Percentiles rank a stretch among this genome's conserved stretches.
These are phyloP conservation scores for Magnusiomyces suaveolens DNA, from an alignment of 1,139 yeast genomes.

Conservation along the genomic window DNA sequence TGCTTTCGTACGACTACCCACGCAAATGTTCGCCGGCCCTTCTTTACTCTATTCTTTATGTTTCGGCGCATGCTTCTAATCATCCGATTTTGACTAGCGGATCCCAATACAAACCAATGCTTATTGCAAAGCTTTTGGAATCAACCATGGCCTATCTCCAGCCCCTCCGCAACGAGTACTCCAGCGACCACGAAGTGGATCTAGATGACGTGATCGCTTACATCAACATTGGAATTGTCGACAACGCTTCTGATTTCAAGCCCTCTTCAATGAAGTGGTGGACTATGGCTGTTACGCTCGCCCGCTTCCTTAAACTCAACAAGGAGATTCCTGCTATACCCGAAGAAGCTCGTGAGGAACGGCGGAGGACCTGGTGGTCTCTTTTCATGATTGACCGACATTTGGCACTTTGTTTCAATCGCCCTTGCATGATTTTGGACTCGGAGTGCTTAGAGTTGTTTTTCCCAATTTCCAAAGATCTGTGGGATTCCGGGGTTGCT, in stretches of 20 bases:
- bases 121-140: conserved; percentile 25
- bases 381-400: conserved; percentile 36
- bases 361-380: conserved; percentile 39
- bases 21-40: conserved; percentile 31
- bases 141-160: conserved; percentile 24
- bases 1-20: conserved; percentile 19
- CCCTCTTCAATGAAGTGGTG: conserved; percentile 37
- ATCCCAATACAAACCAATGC: conserved; percentile 25
- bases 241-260: conserved; percentile 36
- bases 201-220: conserved; percentile 35
- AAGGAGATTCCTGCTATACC: conserved; percentile 24
- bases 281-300: conserved; percentile 32
- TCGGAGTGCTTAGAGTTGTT: conserved; percentile 29
- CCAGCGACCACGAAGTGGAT: conserved; percentile 18
- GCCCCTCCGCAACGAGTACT: conserved; percentile 23
- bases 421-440: conserved; percentile 31
- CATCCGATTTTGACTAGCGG: conserved; percentile 31
- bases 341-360: conserved; percentile 34
- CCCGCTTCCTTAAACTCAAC: conserved; percentile 30
- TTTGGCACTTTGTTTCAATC: conserved; percentile 34
- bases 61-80: conserved; percentile 34
- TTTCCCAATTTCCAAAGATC: conserved; percentile 31
- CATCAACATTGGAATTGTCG: conserved; percentile 34
- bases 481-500: conserved; percentile 28
- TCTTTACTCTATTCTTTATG: conserved; percentile 30